phyloP scores from a whole-genome alignment of 352 stramenopile genomes.

The Globisporangium spinosum region DNA sequence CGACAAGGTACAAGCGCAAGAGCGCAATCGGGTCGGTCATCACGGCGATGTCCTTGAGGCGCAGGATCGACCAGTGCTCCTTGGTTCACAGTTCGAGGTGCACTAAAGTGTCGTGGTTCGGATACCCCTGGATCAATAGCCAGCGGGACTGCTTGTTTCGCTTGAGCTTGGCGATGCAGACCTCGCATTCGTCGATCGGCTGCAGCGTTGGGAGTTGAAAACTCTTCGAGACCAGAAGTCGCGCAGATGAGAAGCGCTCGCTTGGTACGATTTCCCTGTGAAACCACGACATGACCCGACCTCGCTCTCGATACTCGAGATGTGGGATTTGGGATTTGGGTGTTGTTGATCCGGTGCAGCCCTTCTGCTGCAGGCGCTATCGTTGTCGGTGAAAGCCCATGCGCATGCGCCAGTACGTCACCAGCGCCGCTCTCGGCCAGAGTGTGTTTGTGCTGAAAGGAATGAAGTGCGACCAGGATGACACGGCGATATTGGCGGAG shows the following conservation, averaged over 20 bases:
- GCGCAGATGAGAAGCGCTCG: neutral
- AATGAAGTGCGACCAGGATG: constrained; percentile 19
- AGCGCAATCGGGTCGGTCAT: constrained; percentile 30
- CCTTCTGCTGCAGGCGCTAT: neutral
- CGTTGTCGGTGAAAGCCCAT: neutral
- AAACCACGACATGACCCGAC: neutral
- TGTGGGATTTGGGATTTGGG: neutral
- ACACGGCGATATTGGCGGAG: constrained; percentile 6
- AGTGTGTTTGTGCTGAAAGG: constrained; percentile 23
- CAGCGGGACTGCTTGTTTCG: neutral
- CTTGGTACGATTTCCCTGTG: neutral
- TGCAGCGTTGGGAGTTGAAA: neutral
- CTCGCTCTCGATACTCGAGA: neutral
- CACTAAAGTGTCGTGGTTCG: constrained; percentile 17
- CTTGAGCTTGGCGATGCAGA: neutral
- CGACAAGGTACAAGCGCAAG: constrained; percentile 19
- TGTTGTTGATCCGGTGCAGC: neutral
- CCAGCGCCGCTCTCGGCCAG: constrained; percentile 16
- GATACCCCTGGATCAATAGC: constrained; percentile 15
- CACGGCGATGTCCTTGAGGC: constrained; percentile 30
- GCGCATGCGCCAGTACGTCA: constrained; percentile 15
- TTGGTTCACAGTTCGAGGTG: constrained; percentile 21
- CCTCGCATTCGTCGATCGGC: neutral
- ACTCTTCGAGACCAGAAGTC: neutral
- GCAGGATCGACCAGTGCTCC: constrained; percentile 25